Conservation (phyloP, 805 yeast species). For the Suhomyces prunicola region DNA sequence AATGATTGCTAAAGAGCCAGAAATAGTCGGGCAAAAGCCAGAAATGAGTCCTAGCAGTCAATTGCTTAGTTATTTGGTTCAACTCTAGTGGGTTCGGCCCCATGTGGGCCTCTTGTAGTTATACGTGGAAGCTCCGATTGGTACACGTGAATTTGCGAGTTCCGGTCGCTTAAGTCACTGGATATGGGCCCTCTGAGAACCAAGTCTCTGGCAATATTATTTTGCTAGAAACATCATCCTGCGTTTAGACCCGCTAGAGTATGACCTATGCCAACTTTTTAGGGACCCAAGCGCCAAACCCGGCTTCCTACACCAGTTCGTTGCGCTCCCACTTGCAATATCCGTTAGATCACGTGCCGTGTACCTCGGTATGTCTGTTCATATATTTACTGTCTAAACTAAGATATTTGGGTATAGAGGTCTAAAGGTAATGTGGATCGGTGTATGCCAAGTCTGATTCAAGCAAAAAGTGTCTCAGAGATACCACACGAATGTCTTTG, state of each 20-base stretch:
- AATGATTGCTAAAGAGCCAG: background rate
- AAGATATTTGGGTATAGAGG: background rate
- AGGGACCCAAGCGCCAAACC: background rate
- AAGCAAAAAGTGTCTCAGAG: slow-evolving; percentile 30
- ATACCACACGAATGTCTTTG: slow-evolving; percentile 33
- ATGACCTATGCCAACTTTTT: too few species aligned
- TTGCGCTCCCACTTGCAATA: background rate
- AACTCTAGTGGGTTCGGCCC: background rate
- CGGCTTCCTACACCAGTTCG: background rate
- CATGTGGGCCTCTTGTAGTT: background rate
- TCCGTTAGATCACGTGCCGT: background rate
- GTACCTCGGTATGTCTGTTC: background rate
- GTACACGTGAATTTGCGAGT: background rate
- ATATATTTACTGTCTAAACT: background rate
- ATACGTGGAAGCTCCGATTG: background rate
- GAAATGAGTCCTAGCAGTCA: background rate
- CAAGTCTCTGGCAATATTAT: background rate
- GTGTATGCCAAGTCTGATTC: slow-evolving; percentile 4
- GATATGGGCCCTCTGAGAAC: background rate
- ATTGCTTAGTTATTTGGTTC: background rate
- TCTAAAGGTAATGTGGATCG: background rate
- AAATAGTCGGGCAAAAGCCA: background rate
- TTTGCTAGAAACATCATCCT: background rate
- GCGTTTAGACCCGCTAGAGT: background rate
- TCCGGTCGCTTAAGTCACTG: background rate